Evolutionary conservation across 768 basidiomycete genomes (phyloP), one percentile per base, ranked within the genome.

Genomic region (Tulasnella sp.): DNA sequence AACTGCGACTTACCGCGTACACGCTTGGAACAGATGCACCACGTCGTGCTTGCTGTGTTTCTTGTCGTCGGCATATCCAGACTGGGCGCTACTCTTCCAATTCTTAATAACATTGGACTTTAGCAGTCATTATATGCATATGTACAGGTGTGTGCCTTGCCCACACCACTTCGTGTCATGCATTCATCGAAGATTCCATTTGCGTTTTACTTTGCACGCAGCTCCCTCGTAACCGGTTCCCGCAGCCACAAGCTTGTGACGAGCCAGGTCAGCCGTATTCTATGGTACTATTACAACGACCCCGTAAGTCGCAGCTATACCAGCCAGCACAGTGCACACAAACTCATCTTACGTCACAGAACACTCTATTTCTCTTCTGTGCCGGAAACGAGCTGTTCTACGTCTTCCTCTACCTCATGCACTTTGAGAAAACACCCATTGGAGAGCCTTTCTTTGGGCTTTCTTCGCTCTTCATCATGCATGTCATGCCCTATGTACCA

Each of bases 51-150:
- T 99, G 53, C 76, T 99, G 25, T 94, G 91, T 70, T 97, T 92
- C 75, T 81, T 99, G 31, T 82, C 92, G 17, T 85, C 85, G 9
- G 90, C 81, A 53, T 98, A 97, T 73, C 92, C 92, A 3, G 66
- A 72, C n/a, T 89, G 76, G 63, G 87, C 93, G 2, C 73, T 94
- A 31, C 66, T 83, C 51, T 97, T 99, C 76, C 92, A 96, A 72
- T 85, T 89, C 73, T 81, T 99, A 62, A 99, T 99, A 72, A 82
- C 93, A 0, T 81, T 99, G 59, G 96, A 99, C 70, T 99, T 99
- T 70, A 85, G 87, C 66, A 94, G 91, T 65, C 96, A 98, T 72
- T 98, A 98, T 73, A 97, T 98, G 82, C 96, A 98, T 71, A 99
- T 98, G 96, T 96, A 97, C 71, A 96, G 94, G 94, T 93, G 66